Percentiles rank a stretch among this genome's conserved stretches.
phyloP scores from a whole-genome alignment of 73 alveolate species.

The Symbiodinium natans region DNA sequence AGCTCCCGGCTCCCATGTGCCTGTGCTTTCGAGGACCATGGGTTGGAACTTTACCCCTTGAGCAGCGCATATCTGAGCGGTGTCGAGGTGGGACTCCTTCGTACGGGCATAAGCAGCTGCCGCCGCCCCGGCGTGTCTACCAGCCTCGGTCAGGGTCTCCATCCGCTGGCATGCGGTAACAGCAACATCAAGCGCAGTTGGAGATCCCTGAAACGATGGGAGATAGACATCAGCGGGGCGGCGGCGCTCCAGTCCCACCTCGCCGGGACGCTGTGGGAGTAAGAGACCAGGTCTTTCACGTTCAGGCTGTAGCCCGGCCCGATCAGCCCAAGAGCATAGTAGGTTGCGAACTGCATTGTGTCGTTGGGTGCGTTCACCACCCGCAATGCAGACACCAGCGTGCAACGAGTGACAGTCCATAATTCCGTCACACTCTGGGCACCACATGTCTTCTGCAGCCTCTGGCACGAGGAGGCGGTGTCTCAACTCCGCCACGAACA shows the following conservation, averaged over 20 bases:
- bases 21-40: neutral
- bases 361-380: neutral
- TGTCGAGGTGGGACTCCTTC: neutral
- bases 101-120: too few species aligned
- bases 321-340: neutral
- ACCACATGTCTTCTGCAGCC: neutral
- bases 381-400: neutral
- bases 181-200: neutral
- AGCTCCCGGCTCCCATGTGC: neutral
- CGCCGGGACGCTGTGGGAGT: neutral
- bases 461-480: neutral
- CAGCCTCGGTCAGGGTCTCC: too few species aligned
- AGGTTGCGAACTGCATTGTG: conserved; percentile 11
- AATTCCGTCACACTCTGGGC: neutral
- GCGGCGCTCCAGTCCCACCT: neutral
- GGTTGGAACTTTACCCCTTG: neutral
- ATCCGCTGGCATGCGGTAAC: too few species aligned
- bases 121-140: too few species aligned
- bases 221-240: conserved; percentile 8
- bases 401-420: neutral
- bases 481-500: neutral
- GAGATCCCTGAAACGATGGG: neutral
- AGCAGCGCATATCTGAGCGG: neutral
- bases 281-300: neutral
- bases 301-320: conserved; percentile 10